These are phyloP conservation scores for Thelephora ganbajun DNA, from an alignment of 768 basidiomycete genomes.

Conservation along the genomic window DNA sequence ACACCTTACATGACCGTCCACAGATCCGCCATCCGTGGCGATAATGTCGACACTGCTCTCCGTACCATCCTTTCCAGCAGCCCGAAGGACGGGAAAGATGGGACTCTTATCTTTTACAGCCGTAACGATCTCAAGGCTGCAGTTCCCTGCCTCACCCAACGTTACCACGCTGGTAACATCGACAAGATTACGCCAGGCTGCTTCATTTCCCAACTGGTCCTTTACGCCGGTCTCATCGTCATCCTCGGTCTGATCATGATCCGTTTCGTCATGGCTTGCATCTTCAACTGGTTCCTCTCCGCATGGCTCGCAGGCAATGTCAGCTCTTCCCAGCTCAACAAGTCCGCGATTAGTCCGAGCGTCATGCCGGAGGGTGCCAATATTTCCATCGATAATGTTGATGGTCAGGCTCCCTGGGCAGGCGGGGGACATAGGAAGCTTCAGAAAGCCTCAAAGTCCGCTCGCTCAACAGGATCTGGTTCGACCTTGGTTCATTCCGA, in stretches of 20 bases:
- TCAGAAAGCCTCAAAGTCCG: conserved; percentile 31
- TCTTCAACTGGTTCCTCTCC: conserved; percentile 96
- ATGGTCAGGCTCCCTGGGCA: conserved; percentile 93
- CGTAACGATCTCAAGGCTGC: conserved; percentile 48
- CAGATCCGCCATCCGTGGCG: conserved; percentile 48
- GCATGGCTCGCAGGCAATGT: conserved; percentile 69
- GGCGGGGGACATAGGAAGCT: conserved; percentile 38
- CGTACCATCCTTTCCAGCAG: conserved; percentile 51
- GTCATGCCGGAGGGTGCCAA: conserved; percentile 97
- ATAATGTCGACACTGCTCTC: conserved; percentile 72
- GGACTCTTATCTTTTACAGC: conserved; percentile 75
- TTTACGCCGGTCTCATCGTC: conserved; percentile 83
- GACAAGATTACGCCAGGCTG: conserved; percentile 96
- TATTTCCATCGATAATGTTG: conserved; percentile 77
- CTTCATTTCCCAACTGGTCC: conserved; percentile 78
- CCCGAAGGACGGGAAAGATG: conserved; percentile 65
- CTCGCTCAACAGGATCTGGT: conserved; percentile 37
- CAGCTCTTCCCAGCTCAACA: conserved; percentile 52
- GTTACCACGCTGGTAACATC: conserved; percentile 89
- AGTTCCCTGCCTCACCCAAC: conserved; percentile 66
- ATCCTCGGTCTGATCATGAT: conserved; percentile 84
- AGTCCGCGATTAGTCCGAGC: conserved; percentile 83
- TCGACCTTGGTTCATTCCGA: conserved; percentile 37
- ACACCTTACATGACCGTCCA: conserved; percentile 72
- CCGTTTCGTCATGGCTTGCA: conserved; percentile 89